Percentiles rank a stretch among this genome's conserved stretches.
These are phyloP conservation scores for Acacia pycnantha DNA, from an alignment of 331 rosid species.

Conservation along the genomic window DNA sequence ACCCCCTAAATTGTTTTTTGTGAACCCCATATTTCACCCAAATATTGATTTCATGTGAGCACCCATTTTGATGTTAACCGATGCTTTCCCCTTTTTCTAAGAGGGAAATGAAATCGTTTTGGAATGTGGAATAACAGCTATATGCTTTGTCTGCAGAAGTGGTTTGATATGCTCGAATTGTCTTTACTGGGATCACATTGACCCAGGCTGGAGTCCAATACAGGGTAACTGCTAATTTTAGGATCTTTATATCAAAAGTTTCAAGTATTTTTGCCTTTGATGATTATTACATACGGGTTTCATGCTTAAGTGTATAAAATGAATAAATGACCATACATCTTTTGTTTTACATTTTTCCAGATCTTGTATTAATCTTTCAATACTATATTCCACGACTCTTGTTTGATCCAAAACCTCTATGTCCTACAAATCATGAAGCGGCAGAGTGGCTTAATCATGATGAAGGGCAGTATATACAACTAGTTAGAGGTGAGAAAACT, in stretches of 20 bases:
- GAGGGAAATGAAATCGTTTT: no score
- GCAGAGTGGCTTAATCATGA: slow-evolving; percentile 17
- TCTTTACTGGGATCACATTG: no score
- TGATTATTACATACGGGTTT: background rate
- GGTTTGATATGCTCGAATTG: no score
- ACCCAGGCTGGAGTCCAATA: slow-evolving; percentile 94
- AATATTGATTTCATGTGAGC: no score
- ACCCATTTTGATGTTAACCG: no score
- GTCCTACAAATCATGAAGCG: slow-evolving; percentile 79
- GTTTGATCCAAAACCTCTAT: slow-evolving; percentile 82
- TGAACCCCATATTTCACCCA: no score
- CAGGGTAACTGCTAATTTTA: slow-evolving; percentile 55
- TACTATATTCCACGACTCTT: slow-evolving; percentile 91
- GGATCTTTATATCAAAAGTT: background rate
- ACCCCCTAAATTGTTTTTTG: no score
- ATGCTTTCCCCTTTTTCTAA: no score
- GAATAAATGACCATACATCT: background rate
- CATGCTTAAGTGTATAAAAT: background rate
- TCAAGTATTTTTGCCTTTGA: background rate
- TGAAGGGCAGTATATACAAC: no score
- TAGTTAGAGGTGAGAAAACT: no score
- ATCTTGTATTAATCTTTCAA: slow-evolving; percentile 83
- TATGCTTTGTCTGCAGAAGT: no score
- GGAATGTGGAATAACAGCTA: no score
- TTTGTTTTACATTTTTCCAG: slow-evolving; percentile 38